phyloP scores from a whole-genome alignment of 1,284 basidiomycete species.

The Cystobasidium sp. region DNA sequence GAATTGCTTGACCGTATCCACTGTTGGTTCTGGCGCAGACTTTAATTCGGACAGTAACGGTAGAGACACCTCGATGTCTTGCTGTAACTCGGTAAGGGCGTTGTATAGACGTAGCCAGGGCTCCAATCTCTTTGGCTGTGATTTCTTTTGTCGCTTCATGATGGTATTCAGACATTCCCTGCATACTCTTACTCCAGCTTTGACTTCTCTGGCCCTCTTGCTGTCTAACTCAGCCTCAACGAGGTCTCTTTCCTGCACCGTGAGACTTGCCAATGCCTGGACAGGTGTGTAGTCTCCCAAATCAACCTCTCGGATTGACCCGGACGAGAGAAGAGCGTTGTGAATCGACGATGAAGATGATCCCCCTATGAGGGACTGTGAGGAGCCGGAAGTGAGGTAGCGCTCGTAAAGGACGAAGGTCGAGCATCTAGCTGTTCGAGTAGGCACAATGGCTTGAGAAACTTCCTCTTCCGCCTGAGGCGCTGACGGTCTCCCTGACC shows the following conservation, averaged over 20 bases:
- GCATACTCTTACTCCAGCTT: slow-evolving; percentile 54
- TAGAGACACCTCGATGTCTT: slow-evolving; percentile 71
- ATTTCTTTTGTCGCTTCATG: slow-evolving; percentile 45
- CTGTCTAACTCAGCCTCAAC: slow-evolving; percentile 48
- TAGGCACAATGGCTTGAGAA: neutral
- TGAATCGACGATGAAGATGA: slow-evolving; percentile 55
- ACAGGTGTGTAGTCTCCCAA: slow-evolving; percentile 27
- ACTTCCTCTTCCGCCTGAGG: neutral
- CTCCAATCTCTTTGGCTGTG: slow-evolving; percentile 22
- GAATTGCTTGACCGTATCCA: slow-evolving; percentile 31
- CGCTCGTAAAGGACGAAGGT: slow-evolving; percentile 53
- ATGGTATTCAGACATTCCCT: slow-evolving; percentile 53
- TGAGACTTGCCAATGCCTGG: slow-evolving; percentile 1
- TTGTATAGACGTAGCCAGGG: slow-evolving; percentile 61
- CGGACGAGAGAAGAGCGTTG: slow-evolving; percentile 11
- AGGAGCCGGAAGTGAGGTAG: slow-evolving; percentile 39
- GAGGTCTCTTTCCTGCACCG: slow-evolving; percentile 29
- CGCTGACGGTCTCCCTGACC: neutral
- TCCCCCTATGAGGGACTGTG: slow-evolving; percentile 53
- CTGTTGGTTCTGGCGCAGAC: slow-evolving; percentile 52
- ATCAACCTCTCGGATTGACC: slow-evolving; percentile 36
- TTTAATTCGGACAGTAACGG: slow-evolving; percentile 74
- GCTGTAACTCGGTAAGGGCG: slow-evolving; percentile 71
- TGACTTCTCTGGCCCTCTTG: slow-evolving; percentile 47
- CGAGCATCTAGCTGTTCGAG: slow-evolving; percentile 55